Base-by-base conservation (phyloP, 495 filamentous ascomycete species). In the Neurospora sublineolata region DNA sequence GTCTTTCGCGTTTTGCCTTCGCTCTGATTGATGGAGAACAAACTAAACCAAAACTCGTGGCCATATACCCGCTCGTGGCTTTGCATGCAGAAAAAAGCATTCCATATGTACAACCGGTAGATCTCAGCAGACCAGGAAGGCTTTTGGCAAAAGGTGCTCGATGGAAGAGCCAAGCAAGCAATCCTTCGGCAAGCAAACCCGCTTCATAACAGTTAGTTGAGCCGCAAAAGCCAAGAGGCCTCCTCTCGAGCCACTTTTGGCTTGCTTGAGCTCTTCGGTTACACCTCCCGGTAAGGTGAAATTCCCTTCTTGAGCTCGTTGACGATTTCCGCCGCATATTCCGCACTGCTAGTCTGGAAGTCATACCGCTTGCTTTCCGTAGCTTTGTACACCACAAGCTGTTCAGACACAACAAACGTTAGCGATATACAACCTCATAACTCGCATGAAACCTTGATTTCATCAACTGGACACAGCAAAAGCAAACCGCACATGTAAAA, bases 291-390 rank as follows among this genome's bases (percentile, higher is more conserved):
- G 73, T 88, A 89, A 20, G 86, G 87, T 9, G 85, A 84, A 23
- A 90, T 87, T 40, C 88, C 90, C 78, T 87, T 91, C 81, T 88
- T 94, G 72, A 97, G 91, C 82, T 97, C 95, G 69, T 85, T 87
- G 44, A 97, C 94, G 79, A 99, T 93, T 78, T 95, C 93, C 36
- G 87, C 85, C n/a, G 94, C 94, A 77, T 96, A 93, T 37, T 88
- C 87, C 1, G 85, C 83, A 76, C 86, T 94, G 73, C 86, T 88
- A 16, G 94, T 92, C 80, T 98, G 94, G 83, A 98, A 99, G 77
- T 99, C 95, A 82, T 99, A 99, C 73, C 94, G 84, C 84, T 99
- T 98, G 76, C 89, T 92, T 79, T 97, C 94, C 23, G 91, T 90
- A 46, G 90, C 92, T 73, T 91, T 89, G 71, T 90, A 91, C 37